These are phyloP conservation scores for Tricholoma sp. DNA, from an alignment of 768 basidiomycete species.

Conservation along the genomic window DNA sequence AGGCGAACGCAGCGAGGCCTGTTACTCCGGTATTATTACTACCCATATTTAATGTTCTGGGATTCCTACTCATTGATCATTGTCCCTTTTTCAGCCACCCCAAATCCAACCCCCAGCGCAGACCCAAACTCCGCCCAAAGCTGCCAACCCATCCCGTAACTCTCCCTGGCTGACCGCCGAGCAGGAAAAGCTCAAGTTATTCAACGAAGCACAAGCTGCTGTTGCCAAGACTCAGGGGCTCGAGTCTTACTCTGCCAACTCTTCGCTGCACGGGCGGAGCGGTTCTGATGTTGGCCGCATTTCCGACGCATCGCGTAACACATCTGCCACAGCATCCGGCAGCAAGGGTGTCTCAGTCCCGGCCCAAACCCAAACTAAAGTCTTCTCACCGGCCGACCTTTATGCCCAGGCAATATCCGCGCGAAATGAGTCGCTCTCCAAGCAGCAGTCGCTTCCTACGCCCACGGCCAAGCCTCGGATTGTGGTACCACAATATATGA, in stretches of 20 bases:
- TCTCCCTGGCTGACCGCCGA: constrained; percentile 63
- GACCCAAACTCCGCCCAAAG: constrained; percentile 12
- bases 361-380: neutral
- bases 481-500: constrained; percentile 43
- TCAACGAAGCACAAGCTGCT: constrained; percentile 60
- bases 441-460: constrained; percentile 6
- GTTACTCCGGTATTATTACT: constrained; percentile 33
- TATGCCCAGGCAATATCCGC: constrained; percentile 28
- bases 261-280: constrained; percentile 20
- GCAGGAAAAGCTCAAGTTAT: constrained; percentile 71
- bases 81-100: constrained; percentile 17
- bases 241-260: constrained; percentile 21
- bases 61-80: too few relatives aligned
- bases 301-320: constrained; percentile 7
- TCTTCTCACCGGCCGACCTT: constrained; percentile 7
- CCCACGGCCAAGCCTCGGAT: constrained; percentile 12
- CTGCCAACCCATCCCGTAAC: constrained; percentile 12
- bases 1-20: too few relatives aligned
- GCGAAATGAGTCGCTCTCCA: constrained; percentile 18
- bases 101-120: neutral
- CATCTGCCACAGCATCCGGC: neutral
- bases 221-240: constrained; percentile 52
- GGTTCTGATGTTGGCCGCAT: constrained; percentile 14
- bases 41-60: neutral
- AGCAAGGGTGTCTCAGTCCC: neutral